Base-by-base conservation (phyloP, 2,329 filamentous ascomycete genomes). In the Epicoccum sorghinum region DNA sequence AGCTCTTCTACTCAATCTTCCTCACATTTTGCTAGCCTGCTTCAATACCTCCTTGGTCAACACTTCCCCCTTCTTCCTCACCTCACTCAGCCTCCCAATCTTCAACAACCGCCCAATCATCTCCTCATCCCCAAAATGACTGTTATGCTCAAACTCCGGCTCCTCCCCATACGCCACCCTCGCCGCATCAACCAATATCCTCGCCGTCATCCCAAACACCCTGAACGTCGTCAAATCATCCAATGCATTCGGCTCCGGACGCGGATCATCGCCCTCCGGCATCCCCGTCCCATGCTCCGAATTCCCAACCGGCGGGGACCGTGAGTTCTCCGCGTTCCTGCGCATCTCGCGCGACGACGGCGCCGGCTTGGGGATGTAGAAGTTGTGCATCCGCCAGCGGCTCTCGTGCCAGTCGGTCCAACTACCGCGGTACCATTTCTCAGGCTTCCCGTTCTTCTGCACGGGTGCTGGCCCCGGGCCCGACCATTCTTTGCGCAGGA, bases 181-280 rank as follows among this genome's bases (percentile, higher is more conserved):
- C 30, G 93, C 93, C 4, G 89, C 89, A 76, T 98, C 93, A 4
- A 97, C 90, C 49, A 97, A 74, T 49, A 98, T 93, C 47, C 91
- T 81, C 3, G 91, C 93, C 47, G 93, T 98, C 91, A 98, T 93
- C 13, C 93, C 93, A 84, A 93, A 97, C 4, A 98, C 92, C 63
- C 89, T 87, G 76, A 95, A 96, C 33, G 89, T 80, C 37, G 77
- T 77, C 39, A 82, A 68, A 3, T 79, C 79, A 4, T 71, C 62
- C n/a, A 73, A 47, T 3, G 66, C 51, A 38, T 45, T 58, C 64
- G 47, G 78, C 77, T 70, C 85, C 75, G 36, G 59, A 4, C 56
- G 44, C 3, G 62, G 64, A 46, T 67, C 61, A 29, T 65, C 62
- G 43, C 61, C 61, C 18, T 64, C 58, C 1, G 63, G 58, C 4